Conservation (phyloP, 768 basidiomycete genomes). For the Suillus occidentalis region DNA sequence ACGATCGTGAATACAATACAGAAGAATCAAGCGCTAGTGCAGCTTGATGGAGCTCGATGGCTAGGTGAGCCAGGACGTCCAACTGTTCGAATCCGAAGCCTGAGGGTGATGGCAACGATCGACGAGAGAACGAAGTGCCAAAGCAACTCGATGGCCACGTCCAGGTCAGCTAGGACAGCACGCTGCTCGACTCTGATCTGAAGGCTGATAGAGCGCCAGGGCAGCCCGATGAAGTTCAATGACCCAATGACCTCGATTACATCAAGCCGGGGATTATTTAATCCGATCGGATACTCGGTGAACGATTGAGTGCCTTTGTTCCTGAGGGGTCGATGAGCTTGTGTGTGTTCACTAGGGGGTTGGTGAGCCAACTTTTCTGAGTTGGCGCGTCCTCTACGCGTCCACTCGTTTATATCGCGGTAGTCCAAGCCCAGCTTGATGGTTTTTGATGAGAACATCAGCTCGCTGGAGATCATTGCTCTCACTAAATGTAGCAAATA, state of each 20-base stretch:
- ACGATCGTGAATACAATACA: too few species aligned
- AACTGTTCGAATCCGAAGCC: neutral
- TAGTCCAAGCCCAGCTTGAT: neutral
- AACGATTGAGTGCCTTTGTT: neutral
- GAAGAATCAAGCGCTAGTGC: neutral
- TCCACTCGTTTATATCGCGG: neutral
- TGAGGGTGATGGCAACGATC: neutral
- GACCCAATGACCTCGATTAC: neutral
- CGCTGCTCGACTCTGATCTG: constrained; percentile 21
- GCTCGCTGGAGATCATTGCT: neutral
- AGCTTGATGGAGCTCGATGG: neutral
- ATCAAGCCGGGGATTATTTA: neutral
- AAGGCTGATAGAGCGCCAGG: constrained; percentile 11
- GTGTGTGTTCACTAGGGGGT: neutral
- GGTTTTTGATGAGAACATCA: neutral
- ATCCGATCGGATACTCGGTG: neutral
- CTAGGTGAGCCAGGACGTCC: neutral
- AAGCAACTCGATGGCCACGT: constrained; percentile 27
- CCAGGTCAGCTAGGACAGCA: constrained; percentile 19
- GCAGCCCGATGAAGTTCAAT: neutral
- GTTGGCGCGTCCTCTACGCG: neutral
- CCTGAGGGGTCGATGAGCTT: neutral
- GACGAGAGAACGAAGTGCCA: neutral
- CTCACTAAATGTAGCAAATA: neutral
- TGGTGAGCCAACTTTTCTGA: neutral